Conservation (phyloP, 2,329 filamentous ascomycete genomes). For the Grosmannia penicillata region DNA sequence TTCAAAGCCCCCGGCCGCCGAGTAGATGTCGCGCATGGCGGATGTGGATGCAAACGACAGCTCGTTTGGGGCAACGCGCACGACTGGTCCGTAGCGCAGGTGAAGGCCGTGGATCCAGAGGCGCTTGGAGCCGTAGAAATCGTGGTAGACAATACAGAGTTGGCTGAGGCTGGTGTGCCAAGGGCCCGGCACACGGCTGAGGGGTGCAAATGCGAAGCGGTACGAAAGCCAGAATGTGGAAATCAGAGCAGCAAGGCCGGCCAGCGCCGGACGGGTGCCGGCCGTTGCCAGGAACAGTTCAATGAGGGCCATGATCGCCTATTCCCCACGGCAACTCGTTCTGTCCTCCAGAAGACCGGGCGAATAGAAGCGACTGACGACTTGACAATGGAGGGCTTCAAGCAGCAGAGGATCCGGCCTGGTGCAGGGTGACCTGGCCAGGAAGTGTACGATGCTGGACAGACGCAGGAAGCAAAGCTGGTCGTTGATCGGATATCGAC, state of each 20-base stretch:
- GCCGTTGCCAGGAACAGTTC: no score
- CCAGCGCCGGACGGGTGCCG: background rate
- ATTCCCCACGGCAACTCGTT: no score
- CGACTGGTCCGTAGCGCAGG: slow-evolving; percentile 3
- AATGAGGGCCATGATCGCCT: no score
- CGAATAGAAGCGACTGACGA: no score
- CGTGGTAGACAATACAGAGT: slow-evolving; percentile 2
- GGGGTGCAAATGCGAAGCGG: background rate
- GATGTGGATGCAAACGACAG: slow-evolving; percentile 3
- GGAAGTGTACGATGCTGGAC: no score
- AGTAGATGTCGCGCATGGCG: slow-evolving; percentile 3
- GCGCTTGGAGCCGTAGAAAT: slow-evolving; percentile 3
- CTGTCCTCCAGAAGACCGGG: no score
- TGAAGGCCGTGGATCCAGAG: slow-evolving; percentile 5
- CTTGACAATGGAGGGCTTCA: no score
- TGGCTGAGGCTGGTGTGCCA: slow-evolving; percentile 3
- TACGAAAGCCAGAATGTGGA: slow-evolving; percentile 1
- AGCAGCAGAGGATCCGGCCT: no score
- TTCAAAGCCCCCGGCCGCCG: slow-evolving; percentile 1
- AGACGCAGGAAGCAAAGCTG: no score
- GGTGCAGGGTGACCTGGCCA: no score
- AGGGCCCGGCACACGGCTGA: slow-evolving; percentile 2
- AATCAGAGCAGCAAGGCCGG: background rate
- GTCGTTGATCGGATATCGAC: no score
- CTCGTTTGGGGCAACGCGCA: slow-evolving; percentile 4